phyloP scores from a whole-genome alignment of 2,329 filamentous ascomycete species.

The Beauveria rudraprayagi region DNA sequence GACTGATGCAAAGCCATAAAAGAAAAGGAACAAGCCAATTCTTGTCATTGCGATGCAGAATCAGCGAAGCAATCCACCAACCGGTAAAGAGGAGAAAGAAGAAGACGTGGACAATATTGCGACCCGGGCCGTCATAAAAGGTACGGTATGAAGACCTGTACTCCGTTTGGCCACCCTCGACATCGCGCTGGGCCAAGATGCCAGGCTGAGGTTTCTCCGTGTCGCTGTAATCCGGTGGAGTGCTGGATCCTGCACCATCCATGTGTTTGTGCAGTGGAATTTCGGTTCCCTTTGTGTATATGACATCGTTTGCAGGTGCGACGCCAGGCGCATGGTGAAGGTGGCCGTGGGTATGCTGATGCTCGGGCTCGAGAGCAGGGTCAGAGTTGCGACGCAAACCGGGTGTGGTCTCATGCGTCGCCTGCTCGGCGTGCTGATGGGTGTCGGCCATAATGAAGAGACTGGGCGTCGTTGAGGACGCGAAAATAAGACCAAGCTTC shows the following conservation, averaged over 20 bases:
- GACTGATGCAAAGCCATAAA: conserved; percentile 64
- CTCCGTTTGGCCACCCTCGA: conserved; percentile 16
- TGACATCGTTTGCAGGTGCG: conserved; percentile 31
- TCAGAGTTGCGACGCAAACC: conserved; percentile 22
- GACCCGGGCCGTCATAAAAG: conserved; percentile 35
- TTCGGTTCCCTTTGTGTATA: conserved; percentile 31
- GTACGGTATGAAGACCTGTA: conserved; percentile 19
- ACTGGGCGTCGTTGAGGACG: neutral
- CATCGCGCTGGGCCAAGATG: conserved; percentile 22
- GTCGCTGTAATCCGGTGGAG: conserved; percentile 31
- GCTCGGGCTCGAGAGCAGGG: conserved; percentile 27
- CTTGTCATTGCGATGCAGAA: conserved; percentile 62
- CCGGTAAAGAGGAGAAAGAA: conserved; percentile 38
- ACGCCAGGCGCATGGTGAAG: conserved; percentile 32
- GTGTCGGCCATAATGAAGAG: conserved; percentile 1
- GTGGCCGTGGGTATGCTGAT: conserved; percentile 38
- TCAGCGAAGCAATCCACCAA: conserved; percentile 71
- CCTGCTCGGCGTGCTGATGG: neutral
- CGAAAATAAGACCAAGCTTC: neutral
- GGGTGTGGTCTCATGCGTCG: conserved; percentile 8
- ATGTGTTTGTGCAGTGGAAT: conserved; percentile 14
- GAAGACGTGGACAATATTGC: conserved; percentile 38
- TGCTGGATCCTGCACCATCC: conserved; percentile 14
- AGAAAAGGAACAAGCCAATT: conserved; percentile 84
- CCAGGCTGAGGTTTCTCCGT: conserved; percentile 29